Percentiles rank a stretch among this genome's conserved stretches.
Evolutionary conservation across 352 stramenopile genomes (phyloP).

Genomic region (Pseudoperonospora humuli): DNA sequence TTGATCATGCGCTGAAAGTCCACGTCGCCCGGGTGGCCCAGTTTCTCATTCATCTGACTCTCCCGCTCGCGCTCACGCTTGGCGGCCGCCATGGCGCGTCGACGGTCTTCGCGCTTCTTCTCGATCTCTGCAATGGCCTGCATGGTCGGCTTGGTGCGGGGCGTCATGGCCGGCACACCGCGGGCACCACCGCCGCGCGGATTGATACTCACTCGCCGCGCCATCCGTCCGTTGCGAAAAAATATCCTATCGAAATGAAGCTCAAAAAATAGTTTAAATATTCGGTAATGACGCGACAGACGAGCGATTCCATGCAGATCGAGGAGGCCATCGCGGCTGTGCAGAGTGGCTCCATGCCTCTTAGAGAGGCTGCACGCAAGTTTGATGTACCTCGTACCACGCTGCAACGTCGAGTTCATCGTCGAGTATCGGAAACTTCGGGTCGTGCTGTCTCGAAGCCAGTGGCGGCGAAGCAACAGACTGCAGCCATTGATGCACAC

Average conservation of each 20-base stretch:
- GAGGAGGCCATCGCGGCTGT: constrained; percentile 60
- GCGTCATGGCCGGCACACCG: constrained; percentile 7
- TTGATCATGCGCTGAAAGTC: too few relatives aligned
- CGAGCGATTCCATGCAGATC: constrained; percentile 16
- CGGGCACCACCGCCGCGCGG: constrained; percentile 5
- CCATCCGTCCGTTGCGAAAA: too few relatives aligned
- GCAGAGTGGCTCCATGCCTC: constrained; percentile 43
- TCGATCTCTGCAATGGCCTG: too few relatives aligned
- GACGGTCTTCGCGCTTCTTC: too few relatives aligned
- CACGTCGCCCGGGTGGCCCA: too few relatives aligned
- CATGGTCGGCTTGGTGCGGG: constrained; percentile 50
- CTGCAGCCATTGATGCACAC: constrained; percentile 3
- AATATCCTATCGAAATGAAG: not conserved
- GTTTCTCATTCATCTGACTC: too few relatives aligned
- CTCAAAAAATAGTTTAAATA: not conserved
- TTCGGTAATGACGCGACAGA: constrained; percentile 22
- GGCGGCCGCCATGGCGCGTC: too few relatives aligned
- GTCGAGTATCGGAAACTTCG: constrained; percentile 4
- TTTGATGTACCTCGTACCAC: constrained; percentile 66
- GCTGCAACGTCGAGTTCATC: constrained; percentile 58
- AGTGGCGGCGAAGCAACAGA: constrained; percentile 3
- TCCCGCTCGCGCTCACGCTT: too few relatives aligned
- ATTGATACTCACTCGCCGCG: constrained; percentile 20
- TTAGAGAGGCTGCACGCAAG: constrained; percentile 64
- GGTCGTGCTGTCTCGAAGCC: constrained; percentile 7